phyloP scores from a whole-genome alignment of 805 yeast genomes.

The Candida cerambycidarum region DNA sequence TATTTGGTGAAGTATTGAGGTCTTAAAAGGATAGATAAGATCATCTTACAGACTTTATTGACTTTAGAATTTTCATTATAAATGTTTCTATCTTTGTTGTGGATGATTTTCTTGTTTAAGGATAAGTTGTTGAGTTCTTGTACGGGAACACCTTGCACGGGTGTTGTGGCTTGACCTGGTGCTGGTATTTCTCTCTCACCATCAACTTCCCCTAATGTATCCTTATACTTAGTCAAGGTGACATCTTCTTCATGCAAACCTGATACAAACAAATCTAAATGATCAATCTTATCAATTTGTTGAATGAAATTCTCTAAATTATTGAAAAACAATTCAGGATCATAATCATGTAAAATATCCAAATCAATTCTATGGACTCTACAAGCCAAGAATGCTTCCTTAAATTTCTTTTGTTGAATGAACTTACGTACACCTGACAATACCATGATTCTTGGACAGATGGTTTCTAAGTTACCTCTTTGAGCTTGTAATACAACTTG shows the following conservation, averaged over 20 bases:
- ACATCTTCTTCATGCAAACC: constrained; percentile 87
- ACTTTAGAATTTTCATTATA: constrained; percentile 54
- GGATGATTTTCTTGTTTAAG: constrained; percentile 32
- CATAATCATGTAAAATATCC: constrained; percentile 86
- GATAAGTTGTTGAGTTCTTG: constrained; percentile 8
- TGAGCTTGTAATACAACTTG: constrained; percentile 90
- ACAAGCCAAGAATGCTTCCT: constrained; percentile 78
- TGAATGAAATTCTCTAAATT: constrained; percentile 67
- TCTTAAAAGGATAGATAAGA: constrained; percentile 55
- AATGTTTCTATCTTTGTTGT: constrained; percentile 38
- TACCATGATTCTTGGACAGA: constrained; percentile 90
- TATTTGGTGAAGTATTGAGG: constrained; percentile 56
- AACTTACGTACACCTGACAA: constrained; percentile 74
- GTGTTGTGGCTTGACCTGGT: too few relatives aligned
- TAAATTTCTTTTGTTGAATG: constrained; percentile 58
- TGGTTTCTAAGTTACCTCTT: constrained; percentile 93
- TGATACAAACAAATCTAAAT: constrained; percentile 83
- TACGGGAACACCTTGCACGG: too few relatives aligned
- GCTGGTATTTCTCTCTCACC: background rate
- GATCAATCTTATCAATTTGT: constrained; percentile 70
- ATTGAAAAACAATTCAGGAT: constrained; percentile 63
- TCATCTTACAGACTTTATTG: constrained; percentile 72
- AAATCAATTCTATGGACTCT: constrained; percentile 89
- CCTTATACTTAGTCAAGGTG: constrained; percentile 74
- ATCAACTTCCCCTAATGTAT: constrained; percentile 46